These are phyloP conservation scores for Hysterangium stoloniferum DNA, from an alignment of 768 basidiomycete genomes.

Conservation along the genomic window DNA sequence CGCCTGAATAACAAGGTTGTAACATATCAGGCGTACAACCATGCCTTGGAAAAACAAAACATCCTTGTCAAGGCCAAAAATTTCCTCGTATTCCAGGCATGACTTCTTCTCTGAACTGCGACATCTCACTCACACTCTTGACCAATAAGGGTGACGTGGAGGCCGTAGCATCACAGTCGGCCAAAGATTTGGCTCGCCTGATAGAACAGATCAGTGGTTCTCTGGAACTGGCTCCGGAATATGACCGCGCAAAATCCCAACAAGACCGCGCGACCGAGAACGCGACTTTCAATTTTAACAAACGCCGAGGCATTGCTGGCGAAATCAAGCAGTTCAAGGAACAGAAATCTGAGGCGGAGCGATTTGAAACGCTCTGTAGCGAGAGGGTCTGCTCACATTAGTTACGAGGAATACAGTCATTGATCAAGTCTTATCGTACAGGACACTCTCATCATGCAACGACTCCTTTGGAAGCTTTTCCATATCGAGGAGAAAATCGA, in stretches of 20 bases:
- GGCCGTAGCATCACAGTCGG: slow-evolving; percentile 90
- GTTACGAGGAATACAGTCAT: no score
- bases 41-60: slow-evolving; percentile 80
- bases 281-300: slow-evolving; percentile 91
- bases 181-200: slow-evolving; percentile 80
- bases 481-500: slow-evolving; percentile 84
- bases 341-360: slow-evolving; percentile 88
- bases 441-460: slow-evolving; percentile 77
- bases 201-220: slow-evolving; percentile 97
- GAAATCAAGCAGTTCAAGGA: slow-evolving; percentile 98
- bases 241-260: slow-evolving; percentile 80
- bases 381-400: slow-evolving; percentile 50
- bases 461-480: slow-evolving; percentile 81
- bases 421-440: slow-evolving; percentile 23
- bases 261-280: slow-evolving; percentile 91
- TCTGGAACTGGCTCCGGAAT: slow-evolving; percentile 79
- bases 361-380: slow-evolving; percentile 70
- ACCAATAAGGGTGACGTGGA: slow-evolving; percentile 76
- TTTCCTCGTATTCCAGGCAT: slow-evolving; percentile 88
- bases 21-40: slow-evolving; percentile 84
- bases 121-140: neutral
- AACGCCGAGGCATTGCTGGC: slow-evolving; percentile 84
- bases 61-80: slow-evolving; percentile 99
- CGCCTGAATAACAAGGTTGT: slow-evolving; percentile 74
- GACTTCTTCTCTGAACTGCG: neutral